Evolutionary conservation across 306 rosid species (phyloP).

Genomic region (Medicago arabica): DNA sequence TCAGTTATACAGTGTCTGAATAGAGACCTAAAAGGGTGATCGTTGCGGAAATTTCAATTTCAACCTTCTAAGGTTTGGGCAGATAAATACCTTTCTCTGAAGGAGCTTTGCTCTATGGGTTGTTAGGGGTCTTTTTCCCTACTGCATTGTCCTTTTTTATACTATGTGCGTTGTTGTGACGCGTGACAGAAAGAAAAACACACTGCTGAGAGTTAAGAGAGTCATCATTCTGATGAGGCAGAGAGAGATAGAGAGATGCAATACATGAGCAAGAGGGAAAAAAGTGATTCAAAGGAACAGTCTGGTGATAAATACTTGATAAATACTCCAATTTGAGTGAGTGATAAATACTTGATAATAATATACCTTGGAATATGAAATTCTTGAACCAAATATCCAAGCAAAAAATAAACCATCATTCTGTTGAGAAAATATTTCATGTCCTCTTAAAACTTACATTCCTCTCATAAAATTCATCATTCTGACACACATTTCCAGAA

Average conservation of each 20-base stretch:
- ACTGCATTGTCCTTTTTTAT: neutral
- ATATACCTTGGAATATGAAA: neutral
- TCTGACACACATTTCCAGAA: neutral
- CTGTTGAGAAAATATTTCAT: neutral
- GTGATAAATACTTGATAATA: neutral
- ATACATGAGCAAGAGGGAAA: constrained; percentile 1
- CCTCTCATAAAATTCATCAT: neutral
- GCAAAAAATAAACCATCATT: neutral
- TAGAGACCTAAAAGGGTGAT: neutral
- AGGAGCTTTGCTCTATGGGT: neutral
- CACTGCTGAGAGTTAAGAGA: constrained; percentile 12
- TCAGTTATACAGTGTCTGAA: neutral
- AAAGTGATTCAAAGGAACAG: neutral
- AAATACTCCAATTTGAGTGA: neutral
- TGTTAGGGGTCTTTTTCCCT: neutral
- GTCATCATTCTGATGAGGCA: neutral
- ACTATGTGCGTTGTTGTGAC: neutral
- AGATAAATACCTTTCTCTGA: neutral
- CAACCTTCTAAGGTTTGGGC: neutral
- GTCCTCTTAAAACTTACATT: neutral
- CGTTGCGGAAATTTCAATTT: neutral
- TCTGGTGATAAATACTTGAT: neutral
- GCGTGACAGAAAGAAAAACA: neutral
- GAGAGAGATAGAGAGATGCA: constrained; percentile 9
- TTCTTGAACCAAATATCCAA: neutral